phyloP scores from a whole-genome alignment of 345 rosid genomes.

The Murraya paniculata region DNA sequence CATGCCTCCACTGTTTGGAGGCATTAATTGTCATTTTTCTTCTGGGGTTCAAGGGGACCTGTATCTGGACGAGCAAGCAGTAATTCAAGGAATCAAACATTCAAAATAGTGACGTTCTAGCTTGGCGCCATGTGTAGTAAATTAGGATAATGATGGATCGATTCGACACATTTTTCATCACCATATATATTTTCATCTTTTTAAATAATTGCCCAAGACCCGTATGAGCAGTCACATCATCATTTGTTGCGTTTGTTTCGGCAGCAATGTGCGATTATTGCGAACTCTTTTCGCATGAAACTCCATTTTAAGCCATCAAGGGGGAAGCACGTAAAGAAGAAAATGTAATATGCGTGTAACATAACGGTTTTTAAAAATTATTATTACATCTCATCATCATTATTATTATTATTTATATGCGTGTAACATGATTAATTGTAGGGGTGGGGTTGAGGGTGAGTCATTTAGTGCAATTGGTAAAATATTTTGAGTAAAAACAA shows the following conservation, averaged over 20 bases:
- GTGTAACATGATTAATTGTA: too few relatives aligned
- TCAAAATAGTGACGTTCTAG: not conserved
- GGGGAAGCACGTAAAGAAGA: not conserved
- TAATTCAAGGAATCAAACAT: constrained; percentile 23
- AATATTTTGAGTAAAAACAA: too few relatives aligned
- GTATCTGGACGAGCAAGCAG: constrained; percentile 35
- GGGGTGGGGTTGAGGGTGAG: too few relatives aligned
- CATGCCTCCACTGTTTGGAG: constrained; percentile 13
- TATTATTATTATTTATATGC: too few relatives aligned
- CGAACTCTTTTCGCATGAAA: constrained; percentile 26
- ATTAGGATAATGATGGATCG: not conserved
- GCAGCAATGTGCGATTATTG: constrained; percentile 26
- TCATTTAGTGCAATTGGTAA: too few relatives aligned
- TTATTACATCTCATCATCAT: too few relatives aligned
- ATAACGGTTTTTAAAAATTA: too few relatives aligned
- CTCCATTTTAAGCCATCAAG: not conserved
- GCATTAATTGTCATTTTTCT: constrained; percentile 12
- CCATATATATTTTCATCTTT: not conserved
- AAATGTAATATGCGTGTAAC: not conserved
- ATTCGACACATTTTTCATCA: not conserved
- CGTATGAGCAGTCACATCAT: not conserved
- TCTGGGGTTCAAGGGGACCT: constrained; percentile 39
- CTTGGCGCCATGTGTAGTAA: not conserved
- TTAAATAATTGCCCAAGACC: not conserved
- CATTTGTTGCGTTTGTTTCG: not conserved